Conservation (phyloP, 2,329 filamentous ascomycete species). For the Conoideocrella luteorostrata region DNA sequence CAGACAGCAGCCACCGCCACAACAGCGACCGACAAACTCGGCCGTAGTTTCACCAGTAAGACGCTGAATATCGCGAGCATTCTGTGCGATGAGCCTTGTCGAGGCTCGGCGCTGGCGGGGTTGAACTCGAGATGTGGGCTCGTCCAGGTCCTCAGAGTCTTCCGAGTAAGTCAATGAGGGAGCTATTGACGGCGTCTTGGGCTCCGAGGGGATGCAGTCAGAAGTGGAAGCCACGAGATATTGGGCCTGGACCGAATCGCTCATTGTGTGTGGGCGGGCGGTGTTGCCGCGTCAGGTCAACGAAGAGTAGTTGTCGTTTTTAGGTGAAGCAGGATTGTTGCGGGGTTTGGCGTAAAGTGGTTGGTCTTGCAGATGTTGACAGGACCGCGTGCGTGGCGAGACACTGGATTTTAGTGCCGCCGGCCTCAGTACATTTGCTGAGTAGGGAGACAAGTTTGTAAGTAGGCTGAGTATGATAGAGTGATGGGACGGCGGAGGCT, state of each 20-base stretch:
- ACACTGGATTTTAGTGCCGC: not conserved
- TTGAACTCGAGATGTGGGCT: conserved; percentile 36
- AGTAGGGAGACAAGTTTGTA: not conserved
- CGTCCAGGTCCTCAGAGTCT: conserved; percentile 54
- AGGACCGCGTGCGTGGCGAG: not conserved
- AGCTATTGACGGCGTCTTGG: conserved; percentile 42
- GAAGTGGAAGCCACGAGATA: conserved; percentile 32
- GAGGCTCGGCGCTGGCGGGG: conserved; percentile 57
- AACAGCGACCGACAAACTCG: conserved; percentile 56
- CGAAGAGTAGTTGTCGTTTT: too few species aligned
- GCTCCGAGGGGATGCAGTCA: conserved; percentile 39
- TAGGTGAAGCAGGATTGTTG: not conserved
- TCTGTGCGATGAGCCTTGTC: conserved; percentile 60
- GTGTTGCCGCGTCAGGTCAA: not conserved
- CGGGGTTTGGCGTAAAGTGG: not conserved
- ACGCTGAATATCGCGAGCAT: conserved; percentile 53
- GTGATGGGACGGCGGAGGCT: too few species aligned
- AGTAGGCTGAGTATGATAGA: too few species aligned
- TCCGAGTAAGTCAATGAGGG: conserved; percentile 59
- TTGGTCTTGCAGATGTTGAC: not conserved
- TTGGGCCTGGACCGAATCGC: conserved; percentile 28
- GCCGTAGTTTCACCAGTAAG: conserved; percentile 59
- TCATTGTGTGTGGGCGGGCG: conserved; percentile 19
- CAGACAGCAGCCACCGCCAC: conserved; percentile 59
- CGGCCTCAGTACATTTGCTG: not conserved